Conservation (phyloP, 1,284 basidiomycete genomes). For the Pseudomicrostroma phylloplanum region DNA sequence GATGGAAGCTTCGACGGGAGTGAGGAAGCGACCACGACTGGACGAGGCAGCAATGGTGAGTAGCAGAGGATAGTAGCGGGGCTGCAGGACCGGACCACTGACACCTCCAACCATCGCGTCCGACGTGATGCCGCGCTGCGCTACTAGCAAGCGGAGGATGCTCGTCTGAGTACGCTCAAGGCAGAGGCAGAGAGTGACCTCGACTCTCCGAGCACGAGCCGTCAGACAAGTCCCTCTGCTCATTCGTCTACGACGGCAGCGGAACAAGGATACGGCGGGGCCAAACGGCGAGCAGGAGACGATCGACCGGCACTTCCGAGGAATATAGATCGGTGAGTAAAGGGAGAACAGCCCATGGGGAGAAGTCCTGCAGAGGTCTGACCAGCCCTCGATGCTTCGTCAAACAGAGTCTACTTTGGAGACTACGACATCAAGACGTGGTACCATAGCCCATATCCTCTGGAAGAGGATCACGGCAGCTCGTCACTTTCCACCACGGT, state of each 20-base stretch:
- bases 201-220: neutral
- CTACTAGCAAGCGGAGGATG: neutral
- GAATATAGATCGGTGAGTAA: slow-evolving; percentile 5
- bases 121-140: neutral
- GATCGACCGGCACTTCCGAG: neutral
- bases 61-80: neutral
- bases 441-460: slow-evolving; percentile 49
- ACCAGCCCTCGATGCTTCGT: neutral
- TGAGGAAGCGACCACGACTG: neutral
- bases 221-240: neutral
- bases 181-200: slow-evolving; percentile 4
- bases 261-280: neutral
- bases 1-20: too few relatives aligned
- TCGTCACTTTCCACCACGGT: neutral
- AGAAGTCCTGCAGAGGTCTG: neutral
- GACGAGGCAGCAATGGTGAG: slow-evolving; percentile 2
- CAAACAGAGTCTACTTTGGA: slow-evolving; percentile 41
- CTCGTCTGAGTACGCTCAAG: neutral
- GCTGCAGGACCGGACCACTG: neutral
- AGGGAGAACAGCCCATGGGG: neutral
- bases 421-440: slow-evolving; percentile 48
- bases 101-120: neutral
- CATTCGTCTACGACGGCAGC: neutral
- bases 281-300: neutral
- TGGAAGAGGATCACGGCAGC: slow-evolving; percentile 28